Base-by-base conservation (phyloP, 1,139 yeast genomes). In the Blastobotrys indianensis region DNA sequence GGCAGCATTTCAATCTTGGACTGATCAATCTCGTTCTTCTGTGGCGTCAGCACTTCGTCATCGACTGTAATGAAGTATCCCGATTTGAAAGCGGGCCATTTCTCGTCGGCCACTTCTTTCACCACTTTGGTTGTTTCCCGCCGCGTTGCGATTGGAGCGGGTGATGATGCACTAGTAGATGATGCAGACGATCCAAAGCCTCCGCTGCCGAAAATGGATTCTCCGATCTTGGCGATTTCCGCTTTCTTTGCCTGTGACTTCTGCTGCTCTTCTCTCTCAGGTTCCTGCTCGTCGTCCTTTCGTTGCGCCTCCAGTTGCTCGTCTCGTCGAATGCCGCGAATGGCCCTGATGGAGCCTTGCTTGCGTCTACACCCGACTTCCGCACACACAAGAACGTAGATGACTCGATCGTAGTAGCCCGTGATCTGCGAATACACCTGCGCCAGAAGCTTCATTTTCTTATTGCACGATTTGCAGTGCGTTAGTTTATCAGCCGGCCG, bases 331-430 rank as follows among this genome's bases (percentile, higher is more conserved):
- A 88, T 71, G 4, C 94, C 95, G 61, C 96, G 72, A 42, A 88
- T 69, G 30, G 85, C 87, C 56, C 83, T 77, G 2, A 87, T 68
- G 2, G 83, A 70, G 2, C 95, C 95, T 16, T 76, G 72, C 54
- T 78, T 75, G 51, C 84, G 73, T 39, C 83, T 75, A 61, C 97
- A 92, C 8, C 53, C 54, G 0, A 80, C 67, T 43, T 78, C 73
- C 40, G 74, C 69, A 66, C 98, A 92, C 1, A 80, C 80, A 64
- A 90, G 84, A 0, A 90, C 74, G 60, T 92, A 92, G 25, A 92
- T 64, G 10, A 80, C 80, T 48, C 98, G 74, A 57, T 88, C 97
- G 60, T 88, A 86, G 42, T 76, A 67, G 7, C n/a, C 80, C 74
- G 33, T 75, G 76, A 28, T 80, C 85, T 40, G 86, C 63, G 7